These are phyloP conservation scores for Oenanthe javanica DNA, from an alignment of 140 eudicot genomes.

Conservation along the genomic window DNA sequence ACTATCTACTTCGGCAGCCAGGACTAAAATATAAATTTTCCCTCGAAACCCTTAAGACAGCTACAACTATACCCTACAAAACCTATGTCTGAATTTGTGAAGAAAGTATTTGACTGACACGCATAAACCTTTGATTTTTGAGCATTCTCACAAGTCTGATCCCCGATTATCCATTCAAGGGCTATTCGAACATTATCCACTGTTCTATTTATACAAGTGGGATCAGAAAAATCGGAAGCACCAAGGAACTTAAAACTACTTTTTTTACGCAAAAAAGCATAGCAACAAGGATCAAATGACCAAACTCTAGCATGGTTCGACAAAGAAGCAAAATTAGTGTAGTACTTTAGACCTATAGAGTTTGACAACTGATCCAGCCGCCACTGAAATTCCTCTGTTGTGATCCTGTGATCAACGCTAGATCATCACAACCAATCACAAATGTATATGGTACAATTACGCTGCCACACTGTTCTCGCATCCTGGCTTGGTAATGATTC, in stretches of 20 bases:
- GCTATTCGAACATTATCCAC: constrained; percentile 18
- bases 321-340: not conserved
- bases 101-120: constrained; percentile 24
- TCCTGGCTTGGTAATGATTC: not conserved
- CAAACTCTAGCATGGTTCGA: not conserved
- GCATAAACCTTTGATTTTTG: constrained; percentile 11
- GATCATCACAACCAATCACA: constrained; percentile 8
- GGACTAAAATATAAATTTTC: constrained; percentile 28
- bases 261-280: constrained; percentile 26
- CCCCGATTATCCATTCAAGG: constrained; percentile 27
- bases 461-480: not conserved
- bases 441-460: not conserved
- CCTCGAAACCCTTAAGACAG: constrained; percentile 25
- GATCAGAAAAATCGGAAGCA: constrained; percentile 16
- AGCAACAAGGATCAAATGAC: constrained; percentile 26
- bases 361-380: constrained; percentile 27
- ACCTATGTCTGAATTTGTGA: constrained; percentile 20
- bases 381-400: not conserved
- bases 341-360: not conserved
- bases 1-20: constrained; percentile 21
- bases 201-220: constrained; percentile 2
- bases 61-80: constrained; percentile 28
- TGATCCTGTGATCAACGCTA: not conserved
- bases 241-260: constrained; percentile 15
- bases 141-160: constrained; percentile 9